phyloP scores from a whole-genome alignment of 306 rosid species.

The Mimosa pudica region DNA sequence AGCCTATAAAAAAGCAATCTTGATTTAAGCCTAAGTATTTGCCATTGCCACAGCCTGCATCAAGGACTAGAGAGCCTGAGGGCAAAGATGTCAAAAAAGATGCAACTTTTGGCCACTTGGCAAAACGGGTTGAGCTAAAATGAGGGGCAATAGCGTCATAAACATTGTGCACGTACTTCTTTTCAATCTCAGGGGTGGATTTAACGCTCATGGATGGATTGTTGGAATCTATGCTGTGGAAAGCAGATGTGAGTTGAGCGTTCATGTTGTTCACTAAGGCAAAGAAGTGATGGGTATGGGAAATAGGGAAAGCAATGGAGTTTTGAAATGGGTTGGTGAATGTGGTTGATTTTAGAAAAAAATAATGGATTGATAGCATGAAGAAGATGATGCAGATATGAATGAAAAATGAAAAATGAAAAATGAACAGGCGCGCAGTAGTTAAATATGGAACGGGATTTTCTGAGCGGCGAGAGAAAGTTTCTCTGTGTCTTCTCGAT shows the following conservation, averaged over 20 bases:
- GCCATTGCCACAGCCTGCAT: slow-evolving; percentile 97
- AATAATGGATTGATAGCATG: slow-evolving; percentile 42
- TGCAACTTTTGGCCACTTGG: slow-evolving; percentile 97
- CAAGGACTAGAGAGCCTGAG: slow-evolving; percentile 76
- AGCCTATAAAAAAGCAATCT: slow-evolving; percentile 73
- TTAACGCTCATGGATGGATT: slow-evolving; percentile 47
- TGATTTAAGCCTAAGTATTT: slow-evolving; percentile 72
- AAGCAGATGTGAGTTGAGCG: slow-evolving; percentile 45
- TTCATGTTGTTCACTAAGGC: slow-evolving; percentile 60
- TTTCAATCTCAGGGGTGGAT: slow-evolving; percentile 88
- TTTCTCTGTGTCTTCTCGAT: too few species aligned
- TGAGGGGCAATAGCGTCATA: slow-evolving; percentile 97
- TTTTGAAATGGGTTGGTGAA: slow-evolving; percentile 19
- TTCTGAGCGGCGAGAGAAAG: too few species aligned
- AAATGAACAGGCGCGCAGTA: not conserved
- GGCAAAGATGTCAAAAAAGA: slow-evolving; percentile 69
- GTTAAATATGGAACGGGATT: not conserved
- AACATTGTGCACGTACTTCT: slow-evolving; percentile 82
- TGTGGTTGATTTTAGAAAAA: slow-evolving; percentile 45
- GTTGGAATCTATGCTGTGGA: slow-evolving; percentile 30
- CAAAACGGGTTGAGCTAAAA: slow-evolving; percentile 83
- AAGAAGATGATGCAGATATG: not conserved
- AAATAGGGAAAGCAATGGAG: slow-evolving; percentile 36
- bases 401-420: not conserved
- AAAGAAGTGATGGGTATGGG: slow-evolving; percentile 20